A percentile compares a stretch with the other conserved stretches of the same genome.
phyloP scores from a whole-genome alignment of 2,329 filamentous ascomycete species.

The Westerdykella sp. region DNA sequence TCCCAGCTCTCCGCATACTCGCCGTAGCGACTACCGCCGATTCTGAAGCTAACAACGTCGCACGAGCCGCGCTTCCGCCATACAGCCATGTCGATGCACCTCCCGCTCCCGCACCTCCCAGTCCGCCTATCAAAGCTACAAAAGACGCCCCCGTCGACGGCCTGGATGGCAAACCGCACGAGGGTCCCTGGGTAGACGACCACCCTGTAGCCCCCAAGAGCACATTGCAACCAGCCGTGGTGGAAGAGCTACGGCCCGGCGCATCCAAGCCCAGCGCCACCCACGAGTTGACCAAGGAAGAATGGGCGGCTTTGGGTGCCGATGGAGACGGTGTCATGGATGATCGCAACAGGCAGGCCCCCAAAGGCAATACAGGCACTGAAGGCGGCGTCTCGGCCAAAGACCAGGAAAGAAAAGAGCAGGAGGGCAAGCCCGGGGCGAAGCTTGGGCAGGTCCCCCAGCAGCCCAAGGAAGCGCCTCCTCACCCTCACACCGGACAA shows the following conservation, averaged over 20 bases:
- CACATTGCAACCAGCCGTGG: conserved; percentile 17
- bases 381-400: conserved; percentile 87
- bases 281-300: conserved; percentile 28
- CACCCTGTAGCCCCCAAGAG: conserved; percentile 28
- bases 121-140: conserved; percentile 44
- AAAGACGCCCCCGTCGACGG: conserved; percentile 89
- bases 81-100: conserved; percentile 17
- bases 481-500: conserved; percentile 73
- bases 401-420: conserved; percentile 64
- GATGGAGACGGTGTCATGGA: conserved; percentile 83
- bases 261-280: conserved; percentile 18
- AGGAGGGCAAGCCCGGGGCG: conserved; percentile 59
- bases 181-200: conserved; percentile 68
- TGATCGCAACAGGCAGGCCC: conserved; percentile 67
- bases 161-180: conserved; percentile 87
- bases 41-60: conserved; percentile 15
- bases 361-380: conserved; percentile 82
- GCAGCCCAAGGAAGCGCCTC: conserved; percentile 77
- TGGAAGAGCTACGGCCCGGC: conserved; percentile 35
- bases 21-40: conserved; percentile 39
- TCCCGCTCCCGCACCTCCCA: conserved; percentile 15
- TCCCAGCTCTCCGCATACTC: conserved; percentile 56
- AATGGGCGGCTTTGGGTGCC: conserved; percentile 41
- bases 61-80: conserved; percentile 25
- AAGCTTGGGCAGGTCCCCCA: conserved; percentile 70